Evolutionary conservation across 176 grass and related monocot genomes (phyloP), one percentile per base, ranked within the genome.

Genomic region (Bolboschoenus planiculmis): DNA sequence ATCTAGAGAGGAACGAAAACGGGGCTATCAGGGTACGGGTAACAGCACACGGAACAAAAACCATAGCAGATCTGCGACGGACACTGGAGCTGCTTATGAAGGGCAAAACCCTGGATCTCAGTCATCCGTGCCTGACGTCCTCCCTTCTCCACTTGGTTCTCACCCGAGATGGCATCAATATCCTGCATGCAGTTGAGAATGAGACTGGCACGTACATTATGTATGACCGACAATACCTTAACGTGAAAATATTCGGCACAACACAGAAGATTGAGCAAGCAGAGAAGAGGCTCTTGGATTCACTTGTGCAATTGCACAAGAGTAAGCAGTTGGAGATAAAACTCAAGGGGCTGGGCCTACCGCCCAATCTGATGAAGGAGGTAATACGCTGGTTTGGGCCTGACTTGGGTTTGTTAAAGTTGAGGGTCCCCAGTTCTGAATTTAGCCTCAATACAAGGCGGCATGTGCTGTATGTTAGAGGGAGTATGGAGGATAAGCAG

Each of bases 291-390:
- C 88, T 98, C 83, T 88, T 93, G 34, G 39, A 79, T 88, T 81
- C 89, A 60, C 62, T 97, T 73, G 29, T 78, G 78, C 77, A 78
- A 6, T 83, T 94, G 44, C 84, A 86, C 60, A 90, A 92, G 78
- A 89, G 88, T 20, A 89, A 92, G 85, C 53, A 58, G 46, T 81
- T 92, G 42, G 90, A 89, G 50, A 85, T 97, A 75, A 83, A 10
- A 80, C 87, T 97, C 68, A 85, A 84, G 61, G 90, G 95, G 2
- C 78, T 62, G 18, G 92, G 61, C 51, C 84, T 92, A 56, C 92
- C 88, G 27, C 88, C 87, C 24, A 81, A 89, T 80, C 82, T 97
- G 83, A 97, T 97, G 95, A 97, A 92, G 78, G 87, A 94, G 82
- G 73, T 88, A 44, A 83, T 97, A 24, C 85, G 86, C 83, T 86